Evolutionary conservation across 2,329 filamentous ascomycete genomes (phyloP).

Genomic region (Fusarium sp.): DNA sequence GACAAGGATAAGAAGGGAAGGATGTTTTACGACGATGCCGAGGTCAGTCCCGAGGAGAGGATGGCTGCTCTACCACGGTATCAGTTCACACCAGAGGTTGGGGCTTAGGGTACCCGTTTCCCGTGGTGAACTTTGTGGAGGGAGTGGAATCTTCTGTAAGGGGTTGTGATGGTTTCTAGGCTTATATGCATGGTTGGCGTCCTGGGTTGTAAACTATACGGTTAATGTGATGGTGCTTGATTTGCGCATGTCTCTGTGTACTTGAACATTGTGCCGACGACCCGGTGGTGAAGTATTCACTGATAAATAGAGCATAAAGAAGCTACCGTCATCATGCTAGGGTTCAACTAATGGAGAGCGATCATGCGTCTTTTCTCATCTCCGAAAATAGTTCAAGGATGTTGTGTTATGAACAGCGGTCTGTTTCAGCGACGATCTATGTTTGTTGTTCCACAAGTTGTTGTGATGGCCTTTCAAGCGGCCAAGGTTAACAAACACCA

Average conservation of each 20-base stretch:
- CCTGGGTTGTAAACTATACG: slow-evolving; percentile 41
- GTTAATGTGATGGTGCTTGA: slow-evolving; percentile 39
- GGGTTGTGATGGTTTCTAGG: slow-evolving; percentile 9
- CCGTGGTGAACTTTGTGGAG: not conserved
- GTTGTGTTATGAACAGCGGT: not conserved
- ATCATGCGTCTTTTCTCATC: not conserved
- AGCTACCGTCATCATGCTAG: not conserved
- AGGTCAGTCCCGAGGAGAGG: slow-evolving; percentile 87
- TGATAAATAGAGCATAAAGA: not conserved
- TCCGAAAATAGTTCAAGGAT: not conserved
- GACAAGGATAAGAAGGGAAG: slow-evolving; percentile 74
- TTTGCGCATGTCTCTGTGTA: slow-evolving; percentile 2
- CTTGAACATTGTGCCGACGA: not conserved
- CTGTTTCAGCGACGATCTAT: not conserved
- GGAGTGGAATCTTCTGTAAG: not conserved
- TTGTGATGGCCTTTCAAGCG: not conserved
- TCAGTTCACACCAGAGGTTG: slow-evolving; percentile 61
- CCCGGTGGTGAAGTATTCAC: not conserved
- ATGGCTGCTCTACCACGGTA: slow-evolving; percentile 85
- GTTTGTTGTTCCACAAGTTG: not conserved
- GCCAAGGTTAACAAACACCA: not conserved
- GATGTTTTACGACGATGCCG: slow-evolving; percentile 86
- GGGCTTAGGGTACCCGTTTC: slow-evolving; percentile 21
- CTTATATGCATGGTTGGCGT: slow-evolving; percentile 45
- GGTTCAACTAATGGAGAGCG: not conserved